These are phyloP conservation scores for Daldinia childiae DNA, from an alignment of 495 filamentous ascomycete genomes.

Conservation along the genomic window DNA sequence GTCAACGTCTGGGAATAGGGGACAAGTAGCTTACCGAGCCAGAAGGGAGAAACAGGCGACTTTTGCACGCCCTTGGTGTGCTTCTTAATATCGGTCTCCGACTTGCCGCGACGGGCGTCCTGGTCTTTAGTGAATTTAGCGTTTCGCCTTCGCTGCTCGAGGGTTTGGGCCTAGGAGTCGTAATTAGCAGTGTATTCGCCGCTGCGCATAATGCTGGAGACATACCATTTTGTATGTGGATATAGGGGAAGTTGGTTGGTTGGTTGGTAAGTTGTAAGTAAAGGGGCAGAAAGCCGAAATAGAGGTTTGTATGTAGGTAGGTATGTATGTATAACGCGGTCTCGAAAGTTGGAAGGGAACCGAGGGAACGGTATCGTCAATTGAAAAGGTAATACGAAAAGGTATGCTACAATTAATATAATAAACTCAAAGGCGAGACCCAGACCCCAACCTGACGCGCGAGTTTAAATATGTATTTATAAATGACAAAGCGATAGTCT, in stretches of 20 bases:
- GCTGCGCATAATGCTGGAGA: not conserved
- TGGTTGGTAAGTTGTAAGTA: not conserved
- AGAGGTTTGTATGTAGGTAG: not conserved
- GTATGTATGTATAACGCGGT: not conserved
- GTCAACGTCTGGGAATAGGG: not conserved
- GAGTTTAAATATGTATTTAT: conserved; percentile 18
- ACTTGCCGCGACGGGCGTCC: conserved; percentile 84
- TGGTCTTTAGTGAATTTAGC: conserved; percentile 82
- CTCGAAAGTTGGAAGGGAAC: conserved; percentile 4
- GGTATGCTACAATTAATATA: conserved; percentile 5
- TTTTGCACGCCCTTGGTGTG: conserved; percentile 69
- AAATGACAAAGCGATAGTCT: conserved; percentile 14
- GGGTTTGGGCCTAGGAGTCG: conserved; percentile 83
- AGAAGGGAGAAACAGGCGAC: conserved; percentile 79
- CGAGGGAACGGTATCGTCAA: not conserved
- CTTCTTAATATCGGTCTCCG: conserved; percentile 73
- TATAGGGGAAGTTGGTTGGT: not conserved
- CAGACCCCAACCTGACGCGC: conserved; percentile 20
- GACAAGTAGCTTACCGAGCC: conserved; percentile 74
- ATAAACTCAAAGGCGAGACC: conserved; percentile 20
- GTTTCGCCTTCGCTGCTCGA: conserved; percentile 89
- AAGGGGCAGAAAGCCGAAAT: not conserved
- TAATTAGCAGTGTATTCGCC: not conserved
- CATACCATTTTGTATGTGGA: conserved; percentile 36
- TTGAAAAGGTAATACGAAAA: not conserved